Evolutionary conservation across 805 yeast species (phyloP).

Genomic region (Suhomyces faveliae): DNA sequence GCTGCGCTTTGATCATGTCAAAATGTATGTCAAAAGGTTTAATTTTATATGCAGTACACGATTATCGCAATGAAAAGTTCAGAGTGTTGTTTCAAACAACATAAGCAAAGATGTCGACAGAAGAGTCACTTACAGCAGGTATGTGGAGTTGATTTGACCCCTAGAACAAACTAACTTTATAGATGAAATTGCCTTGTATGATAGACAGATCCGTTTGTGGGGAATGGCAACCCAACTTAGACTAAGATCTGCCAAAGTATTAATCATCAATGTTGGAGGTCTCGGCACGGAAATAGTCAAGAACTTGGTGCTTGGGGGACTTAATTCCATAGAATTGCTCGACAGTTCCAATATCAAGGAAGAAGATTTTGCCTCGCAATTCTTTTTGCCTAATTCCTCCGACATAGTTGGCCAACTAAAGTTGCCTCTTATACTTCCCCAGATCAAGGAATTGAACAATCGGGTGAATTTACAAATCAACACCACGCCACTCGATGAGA

Average conservation of each 20-base stretch:
- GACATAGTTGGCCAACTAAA: slow-evolving; percentile 55
- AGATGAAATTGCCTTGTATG: slow-evolving; percentile 90
- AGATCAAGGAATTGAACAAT: slow-evolving; percentile 74
- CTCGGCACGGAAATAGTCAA: slow-evolving; percentile 81
- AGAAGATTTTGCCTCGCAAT: slow-evolving; percentile 71
- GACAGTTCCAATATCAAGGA: slow-evolving; percentile 56
- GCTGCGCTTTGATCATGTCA: too few species aligned
- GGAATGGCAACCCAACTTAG: slow-evolving; percentile 87
- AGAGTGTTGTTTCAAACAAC: neutral
- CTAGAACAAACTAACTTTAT: slow-evolving; percentile 6
- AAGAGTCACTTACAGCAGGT: slow-evolving; percentile 19
- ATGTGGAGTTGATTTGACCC: slow-evolving; percentile 6
- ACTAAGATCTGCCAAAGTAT: slow-evolving; percentile 68
- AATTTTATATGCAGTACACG: neutral
- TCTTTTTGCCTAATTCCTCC: slow-evolving; percentile 58
- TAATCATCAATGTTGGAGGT: slow-evolving; percentile 71
- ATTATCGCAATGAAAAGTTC: neutral
- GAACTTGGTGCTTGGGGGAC: slow-evolving; percentile 83
- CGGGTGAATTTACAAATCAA: slow-evolving; percentile 61
- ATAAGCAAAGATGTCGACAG: neutral
- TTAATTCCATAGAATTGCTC: slow-evolving; percentile 71
- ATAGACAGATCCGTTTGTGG: slow-evolving; percentile 94
- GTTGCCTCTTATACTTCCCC: slow-evolving; percentile 50
- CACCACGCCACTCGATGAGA: slow-evolving; percentile 21
- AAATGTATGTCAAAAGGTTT: too few species aligned